Percentiles rank a stretch among this genome's conserved stretches.
These are phyloP conservation scores for Peterozyma xylosa DNA, from an alignment of 805 yeast species.

Conservation along the genomic window DNA sequence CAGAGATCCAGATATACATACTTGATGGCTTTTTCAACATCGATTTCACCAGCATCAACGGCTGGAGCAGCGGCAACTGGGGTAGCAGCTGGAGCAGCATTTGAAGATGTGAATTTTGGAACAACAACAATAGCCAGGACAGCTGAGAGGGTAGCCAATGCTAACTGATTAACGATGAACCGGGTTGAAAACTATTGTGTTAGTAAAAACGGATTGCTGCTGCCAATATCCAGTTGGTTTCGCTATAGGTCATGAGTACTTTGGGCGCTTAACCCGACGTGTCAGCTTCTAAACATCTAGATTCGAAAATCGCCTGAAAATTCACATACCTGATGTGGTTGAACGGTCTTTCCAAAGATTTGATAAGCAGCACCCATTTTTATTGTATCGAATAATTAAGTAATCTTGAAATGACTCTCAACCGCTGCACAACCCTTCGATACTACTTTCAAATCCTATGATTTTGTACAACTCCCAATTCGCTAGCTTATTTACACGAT, in stretches of 20 bases:
- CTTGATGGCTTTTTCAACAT: constrained; percentile 24
- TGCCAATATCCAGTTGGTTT: background rate
- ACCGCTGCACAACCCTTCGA: too few species aligned
- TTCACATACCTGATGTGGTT: constrained; percentile 60
- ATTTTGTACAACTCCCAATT: too few species aligned
- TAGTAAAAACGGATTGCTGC: background rate
- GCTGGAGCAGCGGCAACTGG: constrained; percentile 55
- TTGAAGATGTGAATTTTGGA: constrained; percentile 37
- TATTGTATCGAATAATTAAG: background rate
- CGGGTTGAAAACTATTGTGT: background rate
- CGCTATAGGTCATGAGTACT: background rate
- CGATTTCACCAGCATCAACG: constrained; percentile 17
- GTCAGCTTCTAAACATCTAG: background rate
- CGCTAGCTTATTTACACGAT: too few species aligned
- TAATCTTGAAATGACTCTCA: too few species aligned
- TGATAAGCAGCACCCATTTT: constrained; percentile 77
- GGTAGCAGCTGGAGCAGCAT: constrained; percentile 51
- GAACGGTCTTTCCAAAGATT: constrained; percentile 78
- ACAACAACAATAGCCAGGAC: constrained; percentile 50
- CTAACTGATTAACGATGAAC: constrained; percentile 34
- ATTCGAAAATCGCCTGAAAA: background rate
- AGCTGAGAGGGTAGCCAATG: constrained; percentile 70
- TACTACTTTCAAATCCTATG: too few species aligned
- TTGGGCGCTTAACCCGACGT: background rate
- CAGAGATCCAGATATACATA: constrained; percentile 11